Percentiles rank a stretch among this genome's conserved stretches.
phyloP scores from a whole-genome alignment of 2,329 filamentous ascomycete genomes.

The Xylariaceae sp. region DNA sequence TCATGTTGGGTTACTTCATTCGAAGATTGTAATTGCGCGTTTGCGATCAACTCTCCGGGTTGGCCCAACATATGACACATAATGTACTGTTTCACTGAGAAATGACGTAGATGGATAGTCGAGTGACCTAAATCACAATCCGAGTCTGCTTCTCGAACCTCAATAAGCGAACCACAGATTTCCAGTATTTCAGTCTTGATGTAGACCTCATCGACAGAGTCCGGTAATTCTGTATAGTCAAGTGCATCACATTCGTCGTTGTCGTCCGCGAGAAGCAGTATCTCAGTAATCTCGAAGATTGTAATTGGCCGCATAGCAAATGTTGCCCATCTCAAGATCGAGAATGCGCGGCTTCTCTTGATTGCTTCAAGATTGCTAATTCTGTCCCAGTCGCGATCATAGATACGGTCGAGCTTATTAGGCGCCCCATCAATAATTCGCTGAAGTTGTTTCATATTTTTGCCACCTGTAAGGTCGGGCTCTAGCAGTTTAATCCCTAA shows the following conservation, averaged over 20 bases:
- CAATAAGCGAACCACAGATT: constrained; percentile 22
- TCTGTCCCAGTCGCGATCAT: constrained; percentile 40
- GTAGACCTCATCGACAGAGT: constrained; percentile 19
- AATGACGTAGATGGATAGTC: constrained; percentile 24
- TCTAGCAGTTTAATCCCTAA: constrained; percentile 43
- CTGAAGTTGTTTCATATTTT: constrained; percentile 40
- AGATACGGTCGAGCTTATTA: constrained; percentile 36
- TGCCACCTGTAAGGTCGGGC: constrained; percentile 31
- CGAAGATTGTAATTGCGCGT: constrained; percentile 9
- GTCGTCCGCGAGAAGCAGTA: constrained; percentile 11
- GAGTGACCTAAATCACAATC: not conserved
- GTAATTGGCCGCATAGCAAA: constrained; percentile 30
- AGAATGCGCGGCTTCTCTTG: constrained; percentile 33
- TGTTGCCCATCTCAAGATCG: constrained; percentile 40
- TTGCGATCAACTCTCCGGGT: not conserved
- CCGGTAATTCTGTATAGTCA: constrained; percentile 16
- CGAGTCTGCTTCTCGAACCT: constrained; percentile 6
- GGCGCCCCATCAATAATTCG: constrained; percentile 37
- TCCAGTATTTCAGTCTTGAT: constrained; percentile 20
- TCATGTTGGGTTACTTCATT: constrained; percentile 17
- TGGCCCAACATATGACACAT: constrained; percentile 3
- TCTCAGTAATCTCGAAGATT: constrained; percentile 17
- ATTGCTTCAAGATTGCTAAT: constrained; percentile 22
- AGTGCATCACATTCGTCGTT: constrained; percentile 11
- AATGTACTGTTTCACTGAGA: constrained; percentile 24